A percentile compares a stretch with the other conserved stretches of the same genome.
These are phyloP conservation scores for Uronychia binucleata DNA, from an alignment of 73 alveolate genomes.

Conservation along the genomic window DNA sequence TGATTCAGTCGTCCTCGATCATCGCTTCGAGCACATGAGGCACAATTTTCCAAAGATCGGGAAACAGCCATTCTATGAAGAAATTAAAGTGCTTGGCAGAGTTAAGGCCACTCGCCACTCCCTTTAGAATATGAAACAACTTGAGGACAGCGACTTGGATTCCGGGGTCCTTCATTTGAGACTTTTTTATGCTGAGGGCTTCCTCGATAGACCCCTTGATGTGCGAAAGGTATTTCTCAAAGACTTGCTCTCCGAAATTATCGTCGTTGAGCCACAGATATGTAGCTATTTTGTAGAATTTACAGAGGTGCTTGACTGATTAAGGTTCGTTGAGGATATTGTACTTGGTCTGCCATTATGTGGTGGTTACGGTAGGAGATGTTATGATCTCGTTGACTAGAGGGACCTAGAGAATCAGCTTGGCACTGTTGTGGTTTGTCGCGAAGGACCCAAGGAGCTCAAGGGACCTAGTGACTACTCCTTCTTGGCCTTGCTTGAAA, in stretches of 20 bases:
- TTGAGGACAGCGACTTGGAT: not conserved
- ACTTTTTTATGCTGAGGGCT: not conserved
- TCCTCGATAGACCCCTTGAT: not conserved
- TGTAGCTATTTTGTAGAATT: slow-evolving; percentile 28
- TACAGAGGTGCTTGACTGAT: not conserved
- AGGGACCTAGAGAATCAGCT: not conserved
- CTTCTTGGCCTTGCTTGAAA: not conserved
- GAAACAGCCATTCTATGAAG: slow-evolving; percentile 59
- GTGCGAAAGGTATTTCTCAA: not conserved
- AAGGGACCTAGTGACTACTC: not conserved
- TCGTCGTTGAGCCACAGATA: slow-evolving; percentile 52
- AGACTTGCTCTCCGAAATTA: not conserved
- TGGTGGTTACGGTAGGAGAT: not conserved
- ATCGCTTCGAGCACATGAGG: slow-evolving; percentile 10
- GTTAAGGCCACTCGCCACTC: slow-evolving; percentile 23
- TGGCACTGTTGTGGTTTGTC: not conserved
- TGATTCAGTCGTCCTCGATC: slow-evolving; percentile 34
- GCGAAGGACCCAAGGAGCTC: not conserved
- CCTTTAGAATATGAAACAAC: slow-evolving; percentile 40
- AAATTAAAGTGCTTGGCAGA: slow-evolving; percentile 25
- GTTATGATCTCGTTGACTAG: not conserved
- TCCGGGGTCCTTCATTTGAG: not conserved
- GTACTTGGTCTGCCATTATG: not conserved
- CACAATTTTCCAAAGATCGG: slow-evolving; percentile 34
- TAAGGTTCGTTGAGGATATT: not conserved